Percentiles rank a stretch among this genome's conserved stretches.
Evolutionary conservation across 495 filamentous ascomycete species (phyloP).

Genomic region (Podospora pseudopauciseta): DNA sequence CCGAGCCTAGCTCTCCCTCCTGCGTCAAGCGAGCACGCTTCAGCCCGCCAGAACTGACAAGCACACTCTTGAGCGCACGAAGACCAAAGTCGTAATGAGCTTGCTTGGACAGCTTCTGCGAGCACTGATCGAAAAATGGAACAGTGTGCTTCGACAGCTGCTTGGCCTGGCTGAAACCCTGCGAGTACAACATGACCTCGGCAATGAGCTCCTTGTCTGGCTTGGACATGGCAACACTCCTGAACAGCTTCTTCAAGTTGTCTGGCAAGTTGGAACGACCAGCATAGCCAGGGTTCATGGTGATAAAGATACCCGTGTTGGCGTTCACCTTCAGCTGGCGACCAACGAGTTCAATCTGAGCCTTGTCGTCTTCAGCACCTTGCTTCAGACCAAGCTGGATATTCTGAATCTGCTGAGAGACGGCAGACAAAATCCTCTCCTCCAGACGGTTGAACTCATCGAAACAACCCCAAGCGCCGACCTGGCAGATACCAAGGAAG

Average conservation of each 20-base stretch:
- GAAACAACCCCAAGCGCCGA: slow-evolving; percentile 99
- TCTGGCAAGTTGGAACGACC: slow-evolving; percentile 96
- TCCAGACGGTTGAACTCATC: slow-evolving; percentile 99
- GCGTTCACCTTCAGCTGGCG: slow-evolving; percentile 80
- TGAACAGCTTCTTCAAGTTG: slow-evolving; percentile 98
- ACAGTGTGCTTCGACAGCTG: slow-evolving; percentile 88
- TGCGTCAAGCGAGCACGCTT: slow-evolving; percentile 77
- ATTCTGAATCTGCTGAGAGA: slow-evolving; percentile 98
- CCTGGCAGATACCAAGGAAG: slow-evolving; percentile 98
- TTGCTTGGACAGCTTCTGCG: slow-evolving; percentile 78
- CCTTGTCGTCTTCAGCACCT: slow-evolving; percentile 67
- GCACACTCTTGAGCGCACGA: slow-evolving; percentile 94
- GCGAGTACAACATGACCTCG: slow-evolving; percentile 99
- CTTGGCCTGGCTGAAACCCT: slow-evolving; percentile 96
- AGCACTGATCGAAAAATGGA: slow-evolving; percentile 93
- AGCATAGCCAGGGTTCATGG: slow-evolving; percentile 99
- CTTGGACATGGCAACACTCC: slow-evolving; percentile 99
- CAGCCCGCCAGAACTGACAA: slow-evolving; percentile 92
- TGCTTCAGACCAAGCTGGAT: slow-evolving; percentile 93
- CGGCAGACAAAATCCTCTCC: slow-evolving; percentile 92
- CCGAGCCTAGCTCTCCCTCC: slow-evolving; percentile 55
- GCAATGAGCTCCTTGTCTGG: slow-evolving; percentile 99
- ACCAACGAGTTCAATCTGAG: slow-evolving; percentile 90
- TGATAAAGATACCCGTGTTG: slow-evolving; percentile 98
- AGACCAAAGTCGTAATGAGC: slow-evolving; percentile 99